Evolutionary conservation across 1,139 yeast species (phyloP).

Genomic region (Saccharomyces pastorianus): DNA sequence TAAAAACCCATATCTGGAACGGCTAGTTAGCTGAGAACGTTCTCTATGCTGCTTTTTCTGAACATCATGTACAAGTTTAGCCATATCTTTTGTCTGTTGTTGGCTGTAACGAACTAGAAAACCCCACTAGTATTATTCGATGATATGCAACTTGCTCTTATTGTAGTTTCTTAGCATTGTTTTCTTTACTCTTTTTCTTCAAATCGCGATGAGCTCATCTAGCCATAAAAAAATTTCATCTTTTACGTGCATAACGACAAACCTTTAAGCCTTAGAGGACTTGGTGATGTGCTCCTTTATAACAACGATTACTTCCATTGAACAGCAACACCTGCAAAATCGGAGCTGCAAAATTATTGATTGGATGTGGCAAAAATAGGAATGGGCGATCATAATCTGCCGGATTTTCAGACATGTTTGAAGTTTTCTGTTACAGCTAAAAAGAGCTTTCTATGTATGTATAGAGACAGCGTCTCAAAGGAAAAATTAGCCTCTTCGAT

Average conservation of each 20-base stretch:
- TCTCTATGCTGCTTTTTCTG: conserved; percentile 95
- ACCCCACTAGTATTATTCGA: neutral
- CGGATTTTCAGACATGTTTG: conserved; percentile 16
- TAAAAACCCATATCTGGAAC: conserved; percentile 70
- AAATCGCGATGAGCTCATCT: neutral
- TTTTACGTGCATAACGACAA: neutral
- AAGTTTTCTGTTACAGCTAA: conserved; percentile 13
- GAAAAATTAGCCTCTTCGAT: neutral
- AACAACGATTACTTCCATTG: neutral
- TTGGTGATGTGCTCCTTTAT: neutral
- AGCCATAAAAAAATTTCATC: neutral
- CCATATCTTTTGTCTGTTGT: conserved; percentile 40
- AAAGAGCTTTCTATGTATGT: conserved; percentile 16
- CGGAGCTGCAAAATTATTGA: neutral
- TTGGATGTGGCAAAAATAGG: neutral
- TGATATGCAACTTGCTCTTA: neutral
- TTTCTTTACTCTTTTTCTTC: neutral
- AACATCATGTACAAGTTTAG: conserved; percentile 73
- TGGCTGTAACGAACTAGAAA: neutral
- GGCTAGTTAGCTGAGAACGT: conserved; percentile 72
- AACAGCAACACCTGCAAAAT: neutral
- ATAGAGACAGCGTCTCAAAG: neutral
- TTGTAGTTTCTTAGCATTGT: neutral
- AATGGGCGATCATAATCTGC: conserved; percentile 7
- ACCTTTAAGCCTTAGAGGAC: neutral